Conservation (phyloP, 305 asterid species). For the Fraxinus sp. region DNA sequence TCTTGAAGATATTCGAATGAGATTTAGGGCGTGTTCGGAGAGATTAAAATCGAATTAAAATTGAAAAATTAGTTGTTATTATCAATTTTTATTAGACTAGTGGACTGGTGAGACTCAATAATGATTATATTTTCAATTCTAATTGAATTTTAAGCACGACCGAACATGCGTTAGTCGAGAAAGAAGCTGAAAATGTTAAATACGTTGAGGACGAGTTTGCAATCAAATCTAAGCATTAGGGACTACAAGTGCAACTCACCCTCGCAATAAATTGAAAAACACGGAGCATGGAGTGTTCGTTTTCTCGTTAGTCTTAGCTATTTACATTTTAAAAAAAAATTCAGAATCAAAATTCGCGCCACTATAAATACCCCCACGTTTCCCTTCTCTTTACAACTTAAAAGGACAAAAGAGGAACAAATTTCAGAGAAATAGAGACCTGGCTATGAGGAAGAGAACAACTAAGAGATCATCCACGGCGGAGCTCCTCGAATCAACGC, state of each 20-base stretch:
- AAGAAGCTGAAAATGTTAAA: background rate
- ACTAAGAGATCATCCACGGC: conserved; percentile 49
- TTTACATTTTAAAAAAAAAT: background rate
- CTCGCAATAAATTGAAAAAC: background rate
- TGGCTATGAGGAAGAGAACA: conserved; percentile 39
- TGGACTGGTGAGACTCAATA: too few relatives aligned
- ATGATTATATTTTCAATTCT: too few relatives aligned
- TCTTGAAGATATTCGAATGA: background rate
- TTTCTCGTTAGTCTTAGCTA: background rate
- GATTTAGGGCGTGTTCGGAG: background rate
- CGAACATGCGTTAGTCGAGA: background rate
- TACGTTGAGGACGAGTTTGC: background rate
- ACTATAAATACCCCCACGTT: background rate
- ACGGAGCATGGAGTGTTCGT: background rate
- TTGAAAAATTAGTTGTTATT: too few relatives aligned
- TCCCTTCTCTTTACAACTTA: background rate
- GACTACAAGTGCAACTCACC: background rate
- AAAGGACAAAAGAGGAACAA: background rate
- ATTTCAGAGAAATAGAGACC: conserved; percentile 19
- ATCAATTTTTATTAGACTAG: too few relatives aligned
- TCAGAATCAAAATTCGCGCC: background rate
- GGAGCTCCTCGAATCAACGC: conserved; percentile 38
- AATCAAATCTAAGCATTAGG: background rate
- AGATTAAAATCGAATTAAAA: too few relatives aligned
- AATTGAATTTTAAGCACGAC: too few relatives aligned